These are phyloP conservation scores for Saturnispora hagleri DNA, from an alignment of 805 yeast genomes.

Conservation along the genomic window DNA sequence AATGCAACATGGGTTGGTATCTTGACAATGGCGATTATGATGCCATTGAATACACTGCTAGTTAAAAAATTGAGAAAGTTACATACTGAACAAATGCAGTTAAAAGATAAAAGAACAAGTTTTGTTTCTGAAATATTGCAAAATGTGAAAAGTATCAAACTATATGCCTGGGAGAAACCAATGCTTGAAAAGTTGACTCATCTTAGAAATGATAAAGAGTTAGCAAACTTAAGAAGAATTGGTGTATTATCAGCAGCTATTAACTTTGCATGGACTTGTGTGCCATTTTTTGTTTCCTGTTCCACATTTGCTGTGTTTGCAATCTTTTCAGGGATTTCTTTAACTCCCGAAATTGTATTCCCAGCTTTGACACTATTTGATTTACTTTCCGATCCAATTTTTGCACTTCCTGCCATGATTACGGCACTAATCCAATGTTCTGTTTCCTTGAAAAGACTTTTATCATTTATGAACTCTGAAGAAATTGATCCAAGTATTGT, in stretches of 20 bases:
- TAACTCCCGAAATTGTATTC: constrained; percentile 60
- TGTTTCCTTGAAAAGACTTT: constrained; percentile 48
- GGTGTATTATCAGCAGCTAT: constrained; percentile 39
- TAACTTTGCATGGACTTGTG: constrained; percentile 52
- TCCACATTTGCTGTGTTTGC: constrained; percentile 51
- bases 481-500: constrained; percentile 32
- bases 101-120: constrained; percentile 51
- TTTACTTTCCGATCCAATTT: constrained; percentile 48
- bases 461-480: constrained; percentile 37
- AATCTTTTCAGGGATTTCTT: constrained; percentile 34
- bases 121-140: constrained; percentile 50
- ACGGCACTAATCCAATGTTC: constrained; percentile 49
- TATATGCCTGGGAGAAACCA: constrained; percentile 65
- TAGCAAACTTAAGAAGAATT: constrained; percentile 40
- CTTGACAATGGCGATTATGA: constrained; percentile 41
- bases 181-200: constrained; percentile 43
- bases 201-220: constrained; percentile 50
- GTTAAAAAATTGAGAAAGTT: constrained; percentile 37
- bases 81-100: constrained; percentile 49
- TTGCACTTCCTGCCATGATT: constrained; percentile 48
- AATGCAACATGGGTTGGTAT: constrained; percentile 52
- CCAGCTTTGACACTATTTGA: constrained; percentile 58
- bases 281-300: constrained; percentile 57
- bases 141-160: constrained; percentile 54
- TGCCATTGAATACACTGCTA: constrained; percentile 46